Base-by-base conservation (phyloP, 1,284 basidiomycete genomes). In the Athelia sp. region DNA sequence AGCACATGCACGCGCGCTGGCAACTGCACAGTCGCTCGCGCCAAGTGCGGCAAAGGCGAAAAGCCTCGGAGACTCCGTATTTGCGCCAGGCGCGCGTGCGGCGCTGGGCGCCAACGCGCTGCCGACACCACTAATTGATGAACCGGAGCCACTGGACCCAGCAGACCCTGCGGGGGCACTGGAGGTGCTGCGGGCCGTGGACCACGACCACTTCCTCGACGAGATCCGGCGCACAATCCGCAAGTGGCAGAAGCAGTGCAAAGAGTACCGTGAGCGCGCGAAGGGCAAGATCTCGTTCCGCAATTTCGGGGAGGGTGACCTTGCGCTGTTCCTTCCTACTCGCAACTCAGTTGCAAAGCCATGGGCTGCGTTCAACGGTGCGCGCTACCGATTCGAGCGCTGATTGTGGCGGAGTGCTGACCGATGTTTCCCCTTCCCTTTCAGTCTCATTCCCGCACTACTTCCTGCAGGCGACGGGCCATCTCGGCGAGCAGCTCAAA, bases 341-440 rank as follows among this genome's bases (percentile, higher is more conserved):
- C 77, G 95, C 45, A 97, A 97, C 65, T 91, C 93, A 17, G 81
- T 91, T 1, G 86, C 88, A 35, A 93, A 93, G 63, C 90, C 92
- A 1, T 98, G 93, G 93, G 94, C 94, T n/a, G 94, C 93, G 15
- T 97, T 97, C 70, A 97, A 97, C 67, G 88, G 88, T 88, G 19
- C 15, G 15, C 15, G 6, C 36, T 6, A 17, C n/a, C 19, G 15
- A 17, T 40, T 40, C 15, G 36, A 21, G 6, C 19, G 36, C 36
- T 29, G 6, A 29, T 29, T n/a, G n/a, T n/a, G n/a, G n/a, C n/a
- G n/a, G n/a, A 50, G 38, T 57, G 50, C 62, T 56, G 52, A 64
- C 72, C 72, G 70, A 74, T 49, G 54, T 64, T 73, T 68, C 55
- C 59, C 66, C 68, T 52, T 54, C 51, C n/a, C 52, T 55, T 47